Percentiles rank a stretch among this genome's conserved stretches.
phyloP scores from a whole-genome alignment of 345 rosid genomes.

The Lumnitzera racemosa region DNA sequence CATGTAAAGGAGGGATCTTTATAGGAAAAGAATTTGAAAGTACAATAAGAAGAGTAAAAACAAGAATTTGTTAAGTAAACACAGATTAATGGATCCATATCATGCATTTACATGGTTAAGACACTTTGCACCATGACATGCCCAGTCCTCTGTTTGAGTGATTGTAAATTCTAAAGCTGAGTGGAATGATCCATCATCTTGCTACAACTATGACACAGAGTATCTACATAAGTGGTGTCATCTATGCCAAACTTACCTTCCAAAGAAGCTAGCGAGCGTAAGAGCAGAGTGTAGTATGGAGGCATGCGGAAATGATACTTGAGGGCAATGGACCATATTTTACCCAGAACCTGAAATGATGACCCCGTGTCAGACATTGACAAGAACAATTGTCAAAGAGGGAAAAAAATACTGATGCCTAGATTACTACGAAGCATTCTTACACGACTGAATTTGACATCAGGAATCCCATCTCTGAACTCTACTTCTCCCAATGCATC shows the following conservation, averaged over 20 bases:
- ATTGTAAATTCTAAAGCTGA: too few species aligned
- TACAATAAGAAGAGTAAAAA: too few species aligned
- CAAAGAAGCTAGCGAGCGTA: conserved; percentile 91
- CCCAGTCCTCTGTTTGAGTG: too few species aligned
- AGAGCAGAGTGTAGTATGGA: conserved; percentile 85
- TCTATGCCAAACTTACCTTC: conserved; percentile 50
- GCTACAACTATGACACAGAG: neutral
- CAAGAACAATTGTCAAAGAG: too few species aligned
- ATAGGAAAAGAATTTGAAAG: too few species aligned
- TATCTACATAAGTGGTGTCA: neutral
- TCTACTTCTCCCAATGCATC: conserved; percentile 76
- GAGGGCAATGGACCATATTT: conserved; percentile 78
- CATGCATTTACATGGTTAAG: too few species aligned
- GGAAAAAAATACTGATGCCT: too few species aligned
- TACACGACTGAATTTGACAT: conserved; percentile 90
- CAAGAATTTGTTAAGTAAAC: too few species aligned
- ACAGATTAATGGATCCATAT: too few species aligned
- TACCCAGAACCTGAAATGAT: conserved; percentile 65
- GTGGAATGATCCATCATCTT: too few species aligned
- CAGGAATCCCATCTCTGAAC: conserved; percentile 77
- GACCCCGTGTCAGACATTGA: conserved; percentile 4
- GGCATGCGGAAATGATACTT: conserved; percentile 95
- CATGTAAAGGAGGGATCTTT: too few species aligned
- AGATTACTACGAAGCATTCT: conserved; percentile 15
- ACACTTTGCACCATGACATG: too few species aligned